These are phyloP conservation scores for Amylostereum chailletii DNA, from an alignment of 1,284 basidiomycete species.

Conservation along the genomic window DNA sequence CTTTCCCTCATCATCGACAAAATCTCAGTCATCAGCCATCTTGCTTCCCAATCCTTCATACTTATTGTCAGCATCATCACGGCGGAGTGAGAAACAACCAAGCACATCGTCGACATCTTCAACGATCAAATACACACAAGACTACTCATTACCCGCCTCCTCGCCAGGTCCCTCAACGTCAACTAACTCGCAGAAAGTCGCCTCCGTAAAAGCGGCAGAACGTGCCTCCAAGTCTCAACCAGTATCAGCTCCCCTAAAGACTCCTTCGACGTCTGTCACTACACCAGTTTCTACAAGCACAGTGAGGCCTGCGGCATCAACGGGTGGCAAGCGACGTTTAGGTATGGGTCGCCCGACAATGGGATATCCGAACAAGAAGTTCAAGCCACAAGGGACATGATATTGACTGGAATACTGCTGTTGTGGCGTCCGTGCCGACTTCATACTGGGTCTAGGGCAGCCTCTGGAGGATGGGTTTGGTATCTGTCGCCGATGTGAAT, in stretches of 20 bases:
- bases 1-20: too few species aligned
- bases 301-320: background rate
- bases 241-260: background rate
- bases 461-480: too few species aligned
- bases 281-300: too few species aligned
- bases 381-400: conserved; percentile 37
- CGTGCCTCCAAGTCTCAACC: background rate
- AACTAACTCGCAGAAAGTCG: background rate
- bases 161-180: background rate
- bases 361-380: conserved; percentile 62
- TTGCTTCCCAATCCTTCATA: too few species aligned
- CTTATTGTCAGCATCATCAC: too few species aligned
- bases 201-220: background rate
- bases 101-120: too few species aligned
- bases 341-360: conserved; percentile 44
- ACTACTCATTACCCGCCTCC: background rate
- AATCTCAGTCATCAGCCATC: too few species aligned
- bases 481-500: too few species aligned
- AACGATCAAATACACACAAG: background rate
- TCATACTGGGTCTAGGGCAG: too few species aligned
- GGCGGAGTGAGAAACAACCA: too few species aligned
- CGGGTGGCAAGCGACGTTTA: conserved; percentile 41
- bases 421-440: too few species aligned
- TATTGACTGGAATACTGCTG: too few species aligned
- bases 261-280: background rate